A percentile compares a stretch with the other conserved stretches of the same genome.
phyloP scores from a whole-genome alignment of 2,329 filamentous ascomycete genomes.

The Talaromyces sp. region DNA sequence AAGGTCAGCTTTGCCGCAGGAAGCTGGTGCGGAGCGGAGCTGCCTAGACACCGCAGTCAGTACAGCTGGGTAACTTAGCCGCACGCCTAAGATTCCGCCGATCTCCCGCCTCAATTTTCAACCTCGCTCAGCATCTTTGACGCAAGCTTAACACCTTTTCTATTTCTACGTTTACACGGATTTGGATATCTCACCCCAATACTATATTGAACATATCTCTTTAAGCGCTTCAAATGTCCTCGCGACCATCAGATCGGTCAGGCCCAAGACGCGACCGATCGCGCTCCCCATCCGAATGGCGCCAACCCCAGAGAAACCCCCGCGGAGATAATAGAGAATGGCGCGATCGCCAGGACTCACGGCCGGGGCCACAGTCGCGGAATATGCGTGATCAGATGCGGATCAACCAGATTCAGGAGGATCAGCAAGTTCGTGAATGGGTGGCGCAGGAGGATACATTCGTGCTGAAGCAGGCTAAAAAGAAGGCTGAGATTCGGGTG shows the following conservation, averaged over 20 bases:
- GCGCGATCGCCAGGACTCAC: conserved; percentile 28
- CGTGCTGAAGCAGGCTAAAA: conserved; percentile 94
- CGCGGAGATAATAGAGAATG: conserved; percentile 38
- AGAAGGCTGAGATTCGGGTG: conserved; percentile 93
- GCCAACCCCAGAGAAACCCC: conserved; percentile 23
- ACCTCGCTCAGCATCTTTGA: conserved; percentile 9
- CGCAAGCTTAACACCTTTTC: background rate
- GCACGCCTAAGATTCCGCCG: conserved; percentile 19
- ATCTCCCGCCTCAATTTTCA: conserved; percentile 9
- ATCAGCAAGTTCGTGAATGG: conserved; percentile 78
- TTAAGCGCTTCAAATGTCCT: conserved; percentile 31
- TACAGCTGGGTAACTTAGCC: conserved; percentile 13
- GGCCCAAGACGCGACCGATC: conserved; percentile 46
- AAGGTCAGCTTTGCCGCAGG: background rate
- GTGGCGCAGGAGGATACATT: conserved; percentile 95
- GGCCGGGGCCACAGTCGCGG: conserved; percentile 31
- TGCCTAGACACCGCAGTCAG: conserved; percentile 16
- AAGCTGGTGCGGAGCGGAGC: conserved; percentile 4
- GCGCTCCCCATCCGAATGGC: conserved; percentile 45
- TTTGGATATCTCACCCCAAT: background rate
- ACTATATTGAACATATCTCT: background rate
- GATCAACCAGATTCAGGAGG: conserved; percentile 65
- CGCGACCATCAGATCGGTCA: conserved; percentile 31
- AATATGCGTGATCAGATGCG: conserved; percentile 50
- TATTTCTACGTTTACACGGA: background rate